Evolutionary conservation across 2,329 filamentous ascomycete genomes (phyloP), one percentile per base, ranked within the genome.

Genomic region (Dryadomyces quercus-mongolicae): DNA sequence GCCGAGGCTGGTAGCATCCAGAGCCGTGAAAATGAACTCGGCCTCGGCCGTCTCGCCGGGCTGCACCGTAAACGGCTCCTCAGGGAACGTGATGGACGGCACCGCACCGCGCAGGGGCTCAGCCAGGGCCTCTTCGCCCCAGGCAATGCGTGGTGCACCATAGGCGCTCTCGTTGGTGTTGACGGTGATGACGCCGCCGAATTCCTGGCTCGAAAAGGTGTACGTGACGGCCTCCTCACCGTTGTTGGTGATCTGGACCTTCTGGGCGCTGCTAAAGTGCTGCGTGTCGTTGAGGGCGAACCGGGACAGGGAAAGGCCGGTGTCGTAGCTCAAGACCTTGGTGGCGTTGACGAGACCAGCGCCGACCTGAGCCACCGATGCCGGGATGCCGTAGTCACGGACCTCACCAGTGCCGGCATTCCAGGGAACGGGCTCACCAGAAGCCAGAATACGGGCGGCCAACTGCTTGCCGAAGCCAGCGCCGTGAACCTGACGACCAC

Each of bases 211-310:
- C 6, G 60, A 49, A 49, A 66, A 60, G n/a, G 60, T 64, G 62
- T 72, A 73, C 38, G 62, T 66, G 51, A 69, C 61, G 5, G 64
- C 60, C 21, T 63, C 57, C 21, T 58, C 57, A 46, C 67, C 71
- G 46, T 61, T 62, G 61, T 74, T 74, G 53, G 65, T 68, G 56
- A 74, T 64, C 52, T 57, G 53, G 12, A 65, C 46, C 4, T 51
- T 56, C 56, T 66, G 63, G 38, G 61, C 58, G 31, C 56, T 59
- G 21, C 62, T 62, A 56, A 74, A 69, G 60, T 72, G 61, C 25
- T 64, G 64, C 15, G 71, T 74, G 59, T 75, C 72, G 57, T 74
- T 74, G 60, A 74, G 69, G 34, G 65, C 64, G 44, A 75, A 64
- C 56, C 66, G 70, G 36, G 65, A 65, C 2, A 66, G 67, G 9